Evolutionary conservation across 495 filamentous ascomycete genomes (phyloP).

Genomic region (Diplogelasinospora grovesii): DNA sequence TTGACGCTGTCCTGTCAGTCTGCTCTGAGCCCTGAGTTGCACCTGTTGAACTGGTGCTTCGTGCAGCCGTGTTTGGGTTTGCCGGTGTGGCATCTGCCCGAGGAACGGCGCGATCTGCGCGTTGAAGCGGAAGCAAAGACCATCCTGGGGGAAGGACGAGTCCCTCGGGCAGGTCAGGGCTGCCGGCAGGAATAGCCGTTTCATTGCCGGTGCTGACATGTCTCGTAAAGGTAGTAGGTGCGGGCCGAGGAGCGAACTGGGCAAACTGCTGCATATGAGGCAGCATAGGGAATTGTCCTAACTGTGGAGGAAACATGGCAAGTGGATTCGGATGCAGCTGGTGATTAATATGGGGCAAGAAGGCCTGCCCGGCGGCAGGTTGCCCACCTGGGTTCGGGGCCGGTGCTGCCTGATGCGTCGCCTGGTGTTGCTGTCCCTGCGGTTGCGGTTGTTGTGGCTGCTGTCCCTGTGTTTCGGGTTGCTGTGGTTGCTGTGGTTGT

Average conservation of each 20-base stretch:
- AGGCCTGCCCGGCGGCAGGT: slow-evolving; percentile 6
- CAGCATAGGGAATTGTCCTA: slow-evolving; percentile 7
- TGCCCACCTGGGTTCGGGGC: slow-evolving; percentile 7
- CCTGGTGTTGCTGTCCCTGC: slow-evolving; percentile 6
- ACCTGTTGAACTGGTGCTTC: neutral
- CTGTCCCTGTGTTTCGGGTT: too few relatives aligned
- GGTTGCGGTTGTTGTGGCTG: slow-evolving; percentile 10
- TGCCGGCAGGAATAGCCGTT: slow-evolving; percentile 53
- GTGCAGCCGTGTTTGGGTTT: slow-evolving; percentile 9
- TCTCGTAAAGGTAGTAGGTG: slow-evolving; percentile 36
- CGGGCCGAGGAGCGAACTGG: slow-evolving; percentile 15
- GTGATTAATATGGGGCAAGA: slow-evolving; percentile 17
- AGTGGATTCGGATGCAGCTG: slow-evolving; percentile 8
- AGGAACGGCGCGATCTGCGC: slow-evolving; percentile 36
- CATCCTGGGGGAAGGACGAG: slow-evolving; percentile 69
- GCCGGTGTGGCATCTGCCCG: slow-evolving; percentile 14
- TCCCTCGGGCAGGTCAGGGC: slow-evolving; percentile 64
- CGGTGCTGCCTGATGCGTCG: slow-evolving; percentile 1
- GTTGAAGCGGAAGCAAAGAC: slow-evolving; percentile 63
- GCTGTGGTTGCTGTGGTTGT: slow-evolving; percentile 9
- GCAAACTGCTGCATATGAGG: slow-evolving; percentile 8
- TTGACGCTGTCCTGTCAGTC: neutral
- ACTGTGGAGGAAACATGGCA: slow-evolving; percentile 4
- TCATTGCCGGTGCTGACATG: slow-evolving; percentile 34
- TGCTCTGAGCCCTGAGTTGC: neutral